Evolutionary conservation across 2,329 filamentous ascomycete species (phyloP).

Genomic region (Hypoxylon sp.): DNA sequence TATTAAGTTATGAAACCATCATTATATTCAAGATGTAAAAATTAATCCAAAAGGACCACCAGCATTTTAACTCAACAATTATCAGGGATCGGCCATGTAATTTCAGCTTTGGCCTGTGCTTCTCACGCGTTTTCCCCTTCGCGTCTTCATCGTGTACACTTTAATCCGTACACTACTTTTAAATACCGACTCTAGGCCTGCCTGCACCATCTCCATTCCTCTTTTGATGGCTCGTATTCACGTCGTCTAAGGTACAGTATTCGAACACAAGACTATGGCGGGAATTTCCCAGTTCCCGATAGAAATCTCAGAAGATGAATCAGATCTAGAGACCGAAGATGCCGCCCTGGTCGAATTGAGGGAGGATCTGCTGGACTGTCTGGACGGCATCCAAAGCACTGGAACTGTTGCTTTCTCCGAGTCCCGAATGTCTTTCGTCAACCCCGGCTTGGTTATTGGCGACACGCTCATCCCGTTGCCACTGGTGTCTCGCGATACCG

Average conservation of each 20-base stretch:
- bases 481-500: constrained; percentile 38
- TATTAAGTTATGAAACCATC: too few species aligned
- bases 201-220: too few species aligned
- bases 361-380: neutral
- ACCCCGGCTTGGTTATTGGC: constrained; percentile 41
- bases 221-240: too few species aligned
- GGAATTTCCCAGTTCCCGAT: neutral
- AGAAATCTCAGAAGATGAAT: neutral
- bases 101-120: neutral
- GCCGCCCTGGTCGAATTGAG: neutral
- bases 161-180: too few species aligned
- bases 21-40: too few species aligned
- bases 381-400: constrained; percentile 29
- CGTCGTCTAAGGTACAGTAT: neutral
- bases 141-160: too few species aligned
- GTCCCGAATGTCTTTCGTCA: constrained; percentile 23
- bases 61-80: too few species aligned
- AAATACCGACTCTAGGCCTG: too few species aligned
- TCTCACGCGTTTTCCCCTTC: neutral
- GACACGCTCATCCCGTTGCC: constrained; percentile 41
- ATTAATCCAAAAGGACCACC: too few species aligned
- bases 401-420: constrained; percentile 31
- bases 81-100: neutral
- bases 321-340: neutral
- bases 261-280: neutral